Percentiles rank a stretch among this genome's conserved stretches.
Conservation (phyloP, 768 basidiomycete species). For the Clitopilus passeckerianus region DNA sequence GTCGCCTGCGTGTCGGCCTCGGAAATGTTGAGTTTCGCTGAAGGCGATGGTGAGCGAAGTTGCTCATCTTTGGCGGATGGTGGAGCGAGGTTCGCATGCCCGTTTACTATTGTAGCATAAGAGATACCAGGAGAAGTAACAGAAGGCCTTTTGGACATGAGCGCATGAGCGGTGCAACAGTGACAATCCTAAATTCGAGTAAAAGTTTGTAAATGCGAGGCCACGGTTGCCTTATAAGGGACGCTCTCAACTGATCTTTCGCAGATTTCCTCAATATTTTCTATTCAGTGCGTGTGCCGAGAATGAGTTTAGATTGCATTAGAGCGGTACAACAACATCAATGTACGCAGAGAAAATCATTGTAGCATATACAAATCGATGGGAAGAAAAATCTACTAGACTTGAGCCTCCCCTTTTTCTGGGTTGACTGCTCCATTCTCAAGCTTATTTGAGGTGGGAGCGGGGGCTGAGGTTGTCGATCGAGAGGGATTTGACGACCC, state of each 20-base stretch:
- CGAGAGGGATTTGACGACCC: slow-evolving; percentile 23
- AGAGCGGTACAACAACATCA: background rate
- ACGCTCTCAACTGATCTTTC: background rate
- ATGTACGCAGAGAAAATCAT: background rate
- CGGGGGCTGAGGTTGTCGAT: slow-evolving; percentile 20
- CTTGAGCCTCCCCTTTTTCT: background rate
- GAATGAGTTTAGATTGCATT: background rate
- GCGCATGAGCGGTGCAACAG: background rate
- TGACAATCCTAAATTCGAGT: background rate
- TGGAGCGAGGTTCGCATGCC: background rate
- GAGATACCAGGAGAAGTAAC: slow-evolving; percentile 23
- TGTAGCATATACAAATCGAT: background rate
- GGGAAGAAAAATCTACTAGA: background rate
- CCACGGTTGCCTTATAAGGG: background rate
- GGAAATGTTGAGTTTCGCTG: slow-evolving; percentile 1
- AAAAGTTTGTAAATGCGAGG: background rate
- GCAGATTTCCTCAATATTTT: background rate
- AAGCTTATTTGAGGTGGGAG: slow-evolving; percentile 2
- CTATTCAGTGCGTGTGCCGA: background rate
- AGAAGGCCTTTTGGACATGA: slow-evolving; percentile 36
- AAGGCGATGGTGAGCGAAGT: slow-evolving; percentile 5
- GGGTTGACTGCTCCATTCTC: background rate
- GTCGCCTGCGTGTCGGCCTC: slow-evolving; percentile 11
- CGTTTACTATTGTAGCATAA: slow-evolving; percentile 3
- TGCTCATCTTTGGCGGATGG: slow-evolving; percentile 7